phyloP scores from a whole-genome alignment of 2,329 filamentous ascomycete genomes.

The Clonostachys sp. region DNA sequence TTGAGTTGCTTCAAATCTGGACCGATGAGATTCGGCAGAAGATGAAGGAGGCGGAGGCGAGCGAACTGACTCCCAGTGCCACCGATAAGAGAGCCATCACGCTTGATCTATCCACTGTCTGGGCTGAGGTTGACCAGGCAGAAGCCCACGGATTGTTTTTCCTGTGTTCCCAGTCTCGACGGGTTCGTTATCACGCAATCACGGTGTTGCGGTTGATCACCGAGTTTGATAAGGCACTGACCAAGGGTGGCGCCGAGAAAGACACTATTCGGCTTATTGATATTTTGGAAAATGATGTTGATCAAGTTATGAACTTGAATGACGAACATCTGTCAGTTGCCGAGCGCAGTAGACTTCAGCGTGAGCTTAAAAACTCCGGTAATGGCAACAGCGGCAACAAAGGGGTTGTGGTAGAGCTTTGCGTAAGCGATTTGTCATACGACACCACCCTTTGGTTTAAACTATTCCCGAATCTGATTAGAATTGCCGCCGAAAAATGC shows the following conservation, averaged over 20 bases:
- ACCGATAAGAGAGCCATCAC: conserved; percentile 70
- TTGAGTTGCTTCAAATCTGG: conserved; percentile 93
- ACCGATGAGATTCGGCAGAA: conserved; percentile 93
- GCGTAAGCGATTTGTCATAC: conserved; percentile 91
- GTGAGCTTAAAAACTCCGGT: conserved; percentile 81
- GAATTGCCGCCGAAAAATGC: conserved; percentile 85
- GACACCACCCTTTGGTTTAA: conserved; percentile 97
- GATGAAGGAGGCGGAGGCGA: conserved; percentile 65
- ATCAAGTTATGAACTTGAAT: conserved; percentile 85
- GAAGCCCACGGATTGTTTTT: conserved; percentile 98
- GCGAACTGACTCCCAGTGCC: conserved; percentile 56
- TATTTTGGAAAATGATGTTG: conserved; percentile 85
- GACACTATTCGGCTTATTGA: conserved; percentile 76
- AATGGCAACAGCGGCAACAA: conserved; percentile 70
- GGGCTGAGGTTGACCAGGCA: conserved; percentile 92
- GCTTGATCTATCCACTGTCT: conserved; percentile 80
- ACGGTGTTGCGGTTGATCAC: conserved; percentile 88
- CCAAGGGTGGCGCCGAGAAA: conserved; percentile 50
- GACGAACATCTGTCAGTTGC: conserved; percentile 88
- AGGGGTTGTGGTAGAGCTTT: conserved; percentile 86
- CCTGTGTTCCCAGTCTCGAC: conserved; percentile 87
- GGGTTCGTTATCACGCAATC: conserved; percentile 85
- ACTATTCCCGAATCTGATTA: conserved; percentile 91
- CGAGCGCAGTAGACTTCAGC: conserved; percentile 85
- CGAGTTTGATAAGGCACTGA: conserved; percentile 87